These are phyloP conservation scores for Quercus robur DNA, from an alignment of 306 rosid genomes.

Conservation along the genomic window DNA sequence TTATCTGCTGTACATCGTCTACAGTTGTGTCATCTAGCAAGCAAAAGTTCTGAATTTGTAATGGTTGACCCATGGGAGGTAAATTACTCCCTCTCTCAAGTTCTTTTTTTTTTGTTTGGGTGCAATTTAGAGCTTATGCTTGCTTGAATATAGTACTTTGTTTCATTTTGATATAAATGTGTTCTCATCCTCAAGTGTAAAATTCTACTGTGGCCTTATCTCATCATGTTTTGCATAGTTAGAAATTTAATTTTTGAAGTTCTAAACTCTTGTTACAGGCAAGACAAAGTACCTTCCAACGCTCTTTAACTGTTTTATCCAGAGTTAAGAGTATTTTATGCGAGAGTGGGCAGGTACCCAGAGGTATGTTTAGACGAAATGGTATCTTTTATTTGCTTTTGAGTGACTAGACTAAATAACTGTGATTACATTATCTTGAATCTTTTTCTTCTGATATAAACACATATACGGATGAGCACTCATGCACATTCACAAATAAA, in stretches of 20 bases:
- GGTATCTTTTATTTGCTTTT: not conserved
- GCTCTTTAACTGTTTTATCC: conserved; percentile 60
- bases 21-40: conserved; percentile 61
- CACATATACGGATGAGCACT: not conserved
- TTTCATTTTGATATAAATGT: not conserved
- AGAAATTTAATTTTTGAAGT: conserved; percentile 9
- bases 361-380: conserved; percentile 40
- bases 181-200: not conserved
- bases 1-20: conserved; percentile 73
- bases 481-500: not conserved
- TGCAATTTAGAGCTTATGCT: not conserved
- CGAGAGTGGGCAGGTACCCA: conserved; percentile 48
- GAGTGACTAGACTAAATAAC: not conserved
- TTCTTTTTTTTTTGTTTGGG: not conserved
- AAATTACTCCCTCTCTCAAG: conserved; percentile 7
- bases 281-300: conserved; percentile 66
- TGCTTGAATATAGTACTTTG: not conserved
- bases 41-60: conserved; percentile 69
- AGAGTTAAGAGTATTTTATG: conserved; percentile 52
- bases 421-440: not conserved
- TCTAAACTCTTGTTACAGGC: conserved; percentile 48
- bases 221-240: conserved; percentile 13
- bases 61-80: conserved; percentile 99
- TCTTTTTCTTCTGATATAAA: not conserved
- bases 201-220: not conserved